Evolutionary conservation across 495 filamentous ascomycete genomes (phyloP).

Genomic region (Aspergillus nidulans): DNA sequence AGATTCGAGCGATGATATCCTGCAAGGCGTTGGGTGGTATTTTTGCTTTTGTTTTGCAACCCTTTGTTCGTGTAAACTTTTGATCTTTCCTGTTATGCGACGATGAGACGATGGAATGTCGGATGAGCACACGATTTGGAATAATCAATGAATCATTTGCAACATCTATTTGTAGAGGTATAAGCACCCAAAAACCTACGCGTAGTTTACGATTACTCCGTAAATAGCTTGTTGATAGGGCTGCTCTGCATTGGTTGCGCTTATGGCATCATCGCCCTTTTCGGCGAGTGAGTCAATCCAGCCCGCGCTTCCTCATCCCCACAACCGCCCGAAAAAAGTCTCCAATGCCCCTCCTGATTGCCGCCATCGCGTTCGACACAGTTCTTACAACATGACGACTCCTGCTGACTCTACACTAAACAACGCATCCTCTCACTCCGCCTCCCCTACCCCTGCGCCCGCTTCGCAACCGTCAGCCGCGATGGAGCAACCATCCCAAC

Average conservation of each 20-base stretch:
- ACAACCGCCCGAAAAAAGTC: conserved; percentile 21
- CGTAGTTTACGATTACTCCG: no score
- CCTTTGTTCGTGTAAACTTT: conserved; percentile 1
- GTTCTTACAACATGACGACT: conserved; percentile 27
- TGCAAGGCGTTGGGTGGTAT: conserved; percentile 20
- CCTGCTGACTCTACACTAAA: conserved; percentile 23
- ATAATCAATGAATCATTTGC: neutral
- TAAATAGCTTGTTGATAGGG: neutral
- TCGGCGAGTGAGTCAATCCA: conserved; percentile 33
- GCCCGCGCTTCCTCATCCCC: conserved; percentile 26
- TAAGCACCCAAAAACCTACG: no score
- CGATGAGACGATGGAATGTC: conserved; percentile 13
- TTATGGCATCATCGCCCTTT: conserved; percentile 40
- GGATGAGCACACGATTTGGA: conserved; percentile 8
- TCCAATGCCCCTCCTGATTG: conserved; percentile 27
- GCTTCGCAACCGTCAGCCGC: conserved; percentile 15
- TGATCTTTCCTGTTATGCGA: conserved; percentile 23
- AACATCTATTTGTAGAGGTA: no score
- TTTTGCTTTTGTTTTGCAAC: conserved; percentile 19
- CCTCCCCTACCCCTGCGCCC: conserved; percentile 14
- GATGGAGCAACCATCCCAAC: conserved; percentile 15
- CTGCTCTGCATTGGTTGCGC: conserved; percentile 12
- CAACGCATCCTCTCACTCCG: conserved; percentile 7
- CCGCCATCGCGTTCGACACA: conserved; percentile 18
- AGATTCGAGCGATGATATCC: conserved; percentile 10